Conservation (phyloP, 768 basidiomycete genomes). For the Pisolithus tinctorius region DNA sequence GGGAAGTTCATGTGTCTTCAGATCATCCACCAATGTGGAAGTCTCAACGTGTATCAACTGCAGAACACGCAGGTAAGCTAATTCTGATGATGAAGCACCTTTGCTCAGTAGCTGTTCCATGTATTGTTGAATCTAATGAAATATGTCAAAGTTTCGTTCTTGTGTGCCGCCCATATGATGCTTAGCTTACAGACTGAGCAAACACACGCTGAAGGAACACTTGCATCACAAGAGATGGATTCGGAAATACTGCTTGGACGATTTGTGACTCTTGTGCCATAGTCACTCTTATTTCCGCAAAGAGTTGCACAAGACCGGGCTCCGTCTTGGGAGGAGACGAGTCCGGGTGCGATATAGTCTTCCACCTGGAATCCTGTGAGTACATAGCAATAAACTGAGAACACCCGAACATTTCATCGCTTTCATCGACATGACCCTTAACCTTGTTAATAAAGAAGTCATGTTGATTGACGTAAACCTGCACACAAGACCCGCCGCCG, state of each 20-base stretch:
- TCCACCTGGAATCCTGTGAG: constrained; percentile 56
- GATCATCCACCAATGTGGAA: constrained; percentile 76
- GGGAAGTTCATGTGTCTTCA: constrained; percentile 85
- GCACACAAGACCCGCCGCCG: constrained; percentile 92
- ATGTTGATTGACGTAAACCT: constrained; percentile 98
- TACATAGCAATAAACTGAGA: background rate
- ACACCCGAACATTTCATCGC: constrained; percentile 45
- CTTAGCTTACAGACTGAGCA: constrained; percentile 72
- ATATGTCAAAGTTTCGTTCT: constrained; percentile 3
- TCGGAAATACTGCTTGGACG: constrained; percentile 97
- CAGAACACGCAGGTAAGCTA: constrained; percentile 86
- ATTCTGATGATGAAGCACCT: constrained; percentile 69
- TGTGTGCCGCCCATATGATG: background rate
- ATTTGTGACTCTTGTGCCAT: constrained; percentile 96
- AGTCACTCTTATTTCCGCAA: constrained; percentile 82
- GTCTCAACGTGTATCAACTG: constrained; percentile 82
- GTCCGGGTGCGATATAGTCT: constrained; percentile 71
- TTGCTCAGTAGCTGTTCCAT: constrained; percentile 82
- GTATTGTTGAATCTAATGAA: constrained; percentile 85
- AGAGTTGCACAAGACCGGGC: constrained; percentile 69
- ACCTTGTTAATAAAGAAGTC: constrained; percentile 98
- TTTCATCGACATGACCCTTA: constrained; percentile 50
- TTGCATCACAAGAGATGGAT: constrained; percentile 94
- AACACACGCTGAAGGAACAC: constrained; percentile 97
- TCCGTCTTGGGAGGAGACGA: constrained; percentile 71